A percentile compares a stretch with the other conserved stretches of the same genome.
Evolutionary conservation across 768 basidiomycete genomes (phyloP).

Genomic region (Saitozyma sp.): DNA sequence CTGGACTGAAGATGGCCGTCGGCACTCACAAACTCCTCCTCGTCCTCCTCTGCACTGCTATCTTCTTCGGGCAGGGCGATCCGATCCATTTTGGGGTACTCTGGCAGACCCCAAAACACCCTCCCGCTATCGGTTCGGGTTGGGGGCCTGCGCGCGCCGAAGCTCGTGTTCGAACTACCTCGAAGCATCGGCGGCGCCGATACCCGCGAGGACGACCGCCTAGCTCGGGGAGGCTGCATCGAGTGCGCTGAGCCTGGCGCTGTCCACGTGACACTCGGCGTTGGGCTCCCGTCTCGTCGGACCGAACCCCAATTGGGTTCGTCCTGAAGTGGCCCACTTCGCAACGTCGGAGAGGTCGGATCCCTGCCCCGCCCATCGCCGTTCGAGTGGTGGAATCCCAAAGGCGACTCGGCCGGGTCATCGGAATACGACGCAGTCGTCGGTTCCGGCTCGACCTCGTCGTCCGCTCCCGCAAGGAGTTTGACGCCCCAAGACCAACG

Average conservation of each 20-base stretch:
- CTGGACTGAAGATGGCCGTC: too few species aligned
- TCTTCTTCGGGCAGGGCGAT: conserved; percentile 30
- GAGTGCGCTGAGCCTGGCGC: too few species aligned
- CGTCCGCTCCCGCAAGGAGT: conserved; percentile 72
- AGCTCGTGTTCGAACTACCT: not conserved
- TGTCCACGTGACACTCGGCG: too few species aligned
- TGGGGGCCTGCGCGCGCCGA: conserved; percentile 14
- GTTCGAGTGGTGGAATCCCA: too few species aligned
- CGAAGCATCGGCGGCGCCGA: too few species aligned
- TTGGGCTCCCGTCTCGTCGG: too few species aligned
- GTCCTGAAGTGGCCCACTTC: too few species aligned
- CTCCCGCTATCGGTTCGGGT: conserved; percentile 49
- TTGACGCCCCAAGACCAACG: conserved; percentile 94
- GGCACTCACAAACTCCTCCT: conserved; percentile 16
- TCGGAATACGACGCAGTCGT: not conserved
- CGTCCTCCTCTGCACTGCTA: conserved; percentile 31
- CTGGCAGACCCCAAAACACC: conserved; percentile 51
- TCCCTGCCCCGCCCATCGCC: too few species aligned
- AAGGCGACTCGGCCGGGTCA: not conserved
- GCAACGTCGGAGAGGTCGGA: too few species aligned
- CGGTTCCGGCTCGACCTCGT: conserved; percentile 48
- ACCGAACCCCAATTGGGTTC: too few species aligned
- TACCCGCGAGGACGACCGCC: too few species aligned
- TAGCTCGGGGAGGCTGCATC: too few species aligned
- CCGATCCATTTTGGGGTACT: conserved; percentile 28